Conservation (phyloP, 1,284 basidiomycete species). For the Rhodotorula sp. region DNA sequence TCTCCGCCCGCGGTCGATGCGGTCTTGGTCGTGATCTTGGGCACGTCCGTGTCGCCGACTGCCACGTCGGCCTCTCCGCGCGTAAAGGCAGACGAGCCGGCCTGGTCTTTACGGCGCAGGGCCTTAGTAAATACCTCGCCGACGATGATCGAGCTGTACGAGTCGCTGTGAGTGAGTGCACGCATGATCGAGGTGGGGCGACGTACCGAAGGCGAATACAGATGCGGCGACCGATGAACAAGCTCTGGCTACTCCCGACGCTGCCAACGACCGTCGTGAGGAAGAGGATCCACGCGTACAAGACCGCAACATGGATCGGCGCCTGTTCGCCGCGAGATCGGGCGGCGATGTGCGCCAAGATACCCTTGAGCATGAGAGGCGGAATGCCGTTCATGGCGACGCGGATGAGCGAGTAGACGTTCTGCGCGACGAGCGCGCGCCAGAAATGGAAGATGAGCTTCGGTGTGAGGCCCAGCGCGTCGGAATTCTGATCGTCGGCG, state of each 20-base stretch:
- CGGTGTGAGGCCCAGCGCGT: constrained; percentile 50
- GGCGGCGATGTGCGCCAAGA: constrained; percentile 55
- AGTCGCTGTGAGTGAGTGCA: constrained; percentile 27
- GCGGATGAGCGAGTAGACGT: constrained; percentile 54
- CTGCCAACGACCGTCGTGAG: constrained; percentile 53
- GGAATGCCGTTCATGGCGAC: constrained; percentile 55
- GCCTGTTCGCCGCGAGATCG: constrained; percentile 46
- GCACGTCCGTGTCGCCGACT: background rate
- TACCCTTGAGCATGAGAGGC: constrained; percentile 55
- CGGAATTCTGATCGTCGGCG: constrained; percentile 3
- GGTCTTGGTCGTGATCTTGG: background rate
- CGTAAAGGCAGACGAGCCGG: constrained; percentile 44
- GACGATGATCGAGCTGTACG: constrained; percentile 54
- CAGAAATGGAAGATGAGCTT: constrained; percentile 52
- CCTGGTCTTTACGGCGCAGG: constrained; percentile 55
- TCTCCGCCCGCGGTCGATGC: background rate
- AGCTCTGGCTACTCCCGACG: constrained; percentile 52
- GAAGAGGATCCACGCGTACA: constrained; percentile 57
- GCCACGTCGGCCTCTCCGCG: background rate
- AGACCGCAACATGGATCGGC: constrained; percentile 56
- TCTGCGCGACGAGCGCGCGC: constrained; percentile 46
- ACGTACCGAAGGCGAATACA: constrained; percentile 49
- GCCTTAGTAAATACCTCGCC: constrained; percentile 60
- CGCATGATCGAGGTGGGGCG: too few relatives aligned
- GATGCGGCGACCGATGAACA: constrained; percentile 56